These are phyloP conservation scores for Dryas octopetala DNA, from an alignment of 306 rosid genomes.

Conservation along the genomic window DNA sequence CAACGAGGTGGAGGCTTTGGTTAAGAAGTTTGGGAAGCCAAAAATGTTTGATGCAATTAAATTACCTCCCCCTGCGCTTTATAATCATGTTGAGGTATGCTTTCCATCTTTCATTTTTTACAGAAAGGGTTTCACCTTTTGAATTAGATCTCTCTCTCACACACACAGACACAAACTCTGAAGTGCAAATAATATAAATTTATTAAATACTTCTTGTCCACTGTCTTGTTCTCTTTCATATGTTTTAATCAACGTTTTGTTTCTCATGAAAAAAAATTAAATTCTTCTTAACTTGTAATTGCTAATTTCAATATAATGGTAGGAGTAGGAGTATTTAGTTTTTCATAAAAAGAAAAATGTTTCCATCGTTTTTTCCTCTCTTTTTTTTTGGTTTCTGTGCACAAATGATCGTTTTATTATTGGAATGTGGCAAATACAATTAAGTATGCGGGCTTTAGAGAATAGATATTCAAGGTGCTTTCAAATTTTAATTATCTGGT, in stretches of 20 bases:
- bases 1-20: slow-evolving; percentile 80
- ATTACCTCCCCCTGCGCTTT: slow-evolving; percentile 90
- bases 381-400: too few species aligned
- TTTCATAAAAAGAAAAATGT: neutral
- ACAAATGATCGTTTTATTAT: too few species aligned
- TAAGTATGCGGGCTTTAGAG: too few species aligned
- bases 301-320: neutral
- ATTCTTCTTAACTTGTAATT: neutral
- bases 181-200: neutral
- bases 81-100: slow-evolving; percentile 76
- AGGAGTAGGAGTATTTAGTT: neutral
- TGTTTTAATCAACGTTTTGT: too few species aligned
- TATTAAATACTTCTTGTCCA: neutral
- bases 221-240: too few species aligned
- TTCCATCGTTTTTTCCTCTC: neutral
- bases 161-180: neutral
- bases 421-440: too few species aligned
- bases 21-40: slow-evolving; percentile 85
- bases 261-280: too few species aligned
- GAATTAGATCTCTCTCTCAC: neutral
- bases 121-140: slow-evolving; percentile 2
- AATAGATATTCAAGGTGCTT: too few species aligned
- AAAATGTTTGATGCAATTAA: slow-evolving; percentile 89
- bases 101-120: slow-evolving; percentile 16
- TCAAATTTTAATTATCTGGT: too few species aligned